Evolutionary conservation across 495 filamentous ascomycete species (phyloP), one percentile per base, ranked within the genome.

Genomic region (Daldinia grandis): DNA sequence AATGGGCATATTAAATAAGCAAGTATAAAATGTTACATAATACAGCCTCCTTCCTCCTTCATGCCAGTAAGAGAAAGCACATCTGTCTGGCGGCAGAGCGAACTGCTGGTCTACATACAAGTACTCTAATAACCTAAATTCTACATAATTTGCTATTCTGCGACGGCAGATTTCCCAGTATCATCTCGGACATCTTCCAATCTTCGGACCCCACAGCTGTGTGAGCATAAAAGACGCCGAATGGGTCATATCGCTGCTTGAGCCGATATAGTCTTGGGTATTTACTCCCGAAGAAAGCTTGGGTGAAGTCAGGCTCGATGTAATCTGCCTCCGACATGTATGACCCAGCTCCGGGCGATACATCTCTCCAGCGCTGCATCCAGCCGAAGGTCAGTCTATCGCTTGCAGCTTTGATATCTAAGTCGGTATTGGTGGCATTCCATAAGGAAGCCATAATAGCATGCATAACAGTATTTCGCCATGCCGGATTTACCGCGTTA

Each of bases 231-330:
- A 88, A 87, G 19, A 84, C 69, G 40, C 78, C 79, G 35, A 78
- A 79, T 0, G 85, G 85, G 66, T 88, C 86, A 54, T 80, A 82
- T 40, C 73, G 77, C 64, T 80, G 73, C 78, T 88, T 88, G 51
- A 87, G 78, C 17, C 53, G 56, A 21, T 80, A 78, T 33, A 87
- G 68, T 2, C 68, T 75, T 0, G 66, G 53, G 56, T 85, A 87
- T 35, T 82, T 81, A 14, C 17, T 63, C 12, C 78, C 88, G 63
- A 82, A 90, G 78, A 89, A 90, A 0, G 83, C 77, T 75, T 86
- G 78, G 70, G 88, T 82, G 78, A 83, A 89, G 66, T 88, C 72
- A 0, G 87, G 87, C 66, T 89, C 86, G 35, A 81, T 77, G 53
- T 85, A 78, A 71, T 89, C 86, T 25, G 76, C 80, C 76, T 86